Base-by-base conservation (phyloP, 192 early-diverging fungal genomes). In the Rhizophagus sp. region DNA sequence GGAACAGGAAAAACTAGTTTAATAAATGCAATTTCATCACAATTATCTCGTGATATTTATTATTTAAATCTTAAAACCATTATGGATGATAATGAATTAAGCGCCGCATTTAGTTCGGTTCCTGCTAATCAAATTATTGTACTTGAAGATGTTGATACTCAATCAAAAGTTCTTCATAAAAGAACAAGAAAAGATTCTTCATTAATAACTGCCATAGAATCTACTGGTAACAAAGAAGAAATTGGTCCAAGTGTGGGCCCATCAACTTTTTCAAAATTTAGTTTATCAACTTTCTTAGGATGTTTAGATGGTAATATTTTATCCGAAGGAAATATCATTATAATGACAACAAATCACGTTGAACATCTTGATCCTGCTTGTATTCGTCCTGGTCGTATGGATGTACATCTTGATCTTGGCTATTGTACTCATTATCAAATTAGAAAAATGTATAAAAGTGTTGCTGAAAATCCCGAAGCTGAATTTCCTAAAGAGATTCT, bases 271-370 rank as follows among this genome's bases (percentile, higher is more conserved):
- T 65, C 64, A 27, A 66, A 63, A 22, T 83, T 87, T 64, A 83
- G 78, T 52, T 81, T 92, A 15, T 87, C 89, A 9, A 85, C 85
- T 22, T 84, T 91, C 34, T 76, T 91, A 30, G 86, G 86, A 76
- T 86, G 87, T 75, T 81, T 92, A 17, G 91, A 92, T 83, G 91
- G 91, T 22, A 86, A 92, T 80, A 90, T 87, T 57, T 62, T 91
- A 17, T 76, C 80, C 30, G 84, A 88, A 66, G 82, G 89, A 25
- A 87, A 87, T 30, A 82, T 91, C n/a, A 85, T 92, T 65, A 88
- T 92, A 75, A 91, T 92, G 90, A 92, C 91, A 5, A 85, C 90
- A 3, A 92, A 92, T 81, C 90, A 92, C 74, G 80, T 88, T 17
- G 90, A 91, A 69, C 65, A 84, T 27, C 76, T 92, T 30, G 91